Evolutionary conservation across 495 filamentous ascomycete species (phyloP), one percentile per base, ranked within the genome.

Genomic region (Penicillium egyptiacum): DNA sequence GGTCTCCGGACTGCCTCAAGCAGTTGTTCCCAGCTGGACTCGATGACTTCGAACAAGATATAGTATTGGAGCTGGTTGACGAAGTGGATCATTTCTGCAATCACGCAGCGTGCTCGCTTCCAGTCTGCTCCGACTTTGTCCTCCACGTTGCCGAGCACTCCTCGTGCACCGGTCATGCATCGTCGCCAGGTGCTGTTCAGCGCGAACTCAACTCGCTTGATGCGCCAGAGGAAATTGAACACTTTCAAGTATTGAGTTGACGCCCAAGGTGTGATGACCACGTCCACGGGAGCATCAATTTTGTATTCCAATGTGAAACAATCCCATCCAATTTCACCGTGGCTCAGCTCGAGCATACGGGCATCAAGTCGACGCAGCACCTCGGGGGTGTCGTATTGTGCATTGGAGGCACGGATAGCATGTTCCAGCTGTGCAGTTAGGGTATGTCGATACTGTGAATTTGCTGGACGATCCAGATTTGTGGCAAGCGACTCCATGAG

Each of bases 231-330:
- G 71, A 99, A 96, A 70, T 99, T 99, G 84, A 99, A 99, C 26
- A 98, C 89, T 65, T 97, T 97, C 58, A 99, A 86, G 70, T 99
- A 99, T 67, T 98, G 92, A 3, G 90, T 90, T 53, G 89, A 93
- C 35, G 89, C 91, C 83, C 90, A 96, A 1, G 92, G 89, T 1
- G 93, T 97, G 12, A 99, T 92, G 51, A 99, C 91, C 50, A 98
- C 94, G 66, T 99, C 95, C 23, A 98, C 90, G 0, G 95, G 95
- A 9, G 94, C 90, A 67, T 97, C 94, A 56, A 98, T 92, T 71
- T 96, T 96, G 76, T 99, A 99, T 69, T 99, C 95, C 28, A 99
- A 82, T 1, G 95, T 99, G 74, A 99, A 99, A 71, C 94, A 96
- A 70, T 99, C 95, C 95, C 95, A 99, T 57, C 95, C 95, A 48